Base-by-base conservation (phyloP, 2,329 filamentous ascomycete genomes). In the Clarireedia monteithiana region DNA sequence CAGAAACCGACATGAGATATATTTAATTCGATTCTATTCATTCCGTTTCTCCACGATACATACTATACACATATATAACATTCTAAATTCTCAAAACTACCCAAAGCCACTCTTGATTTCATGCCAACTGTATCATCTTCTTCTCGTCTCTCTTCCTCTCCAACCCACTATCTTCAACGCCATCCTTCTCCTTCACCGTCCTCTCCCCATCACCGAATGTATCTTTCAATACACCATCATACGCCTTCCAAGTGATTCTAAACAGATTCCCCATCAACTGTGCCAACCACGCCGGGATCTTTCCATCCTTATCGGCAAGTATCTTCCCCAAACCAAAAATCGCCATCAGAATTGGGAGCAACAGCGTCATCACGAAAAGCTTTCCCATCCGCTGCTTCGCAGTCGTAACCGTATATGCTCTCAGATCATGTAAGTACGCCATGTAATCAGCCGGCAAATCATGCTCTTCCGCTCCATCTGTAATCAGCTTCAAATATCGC, bases 191-290 rank as follows among this genome's bases (percentile, higher is more conserved):
- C 26, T 48, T 49, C 45, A 62, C 55, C 39, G 82, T 85, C 64
- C 79, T 81, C 76, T 97, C 92, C 0, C 94, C 94, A 67, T 97
- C 88, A 0, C 92, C 92, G 75, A 95, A 96, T 0, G 85, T 42
- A 0, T 71, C 73, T 69, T 82, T 85, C 62, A 86, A 85, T 17
- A 82, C 67, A 0, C 51, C 58, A 71, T 90, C 86, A 71, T 91
- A 89, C 48, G 72, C 77, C 47, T 62, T 65, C 88, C 87, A 91
- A 62, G 84, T 71, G 0, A 75, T 67, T 1, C 72, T 76, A 57
- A 86, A 83, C 1, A 86, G 12, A 1, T 75, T 69, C 0, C 75
- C 77, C 55, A 78, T 74, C 0, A 79, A 52, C 15, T 69, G 69
- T 2, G 74, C 77, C 50, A 92, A 60, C 89, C 89, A 95, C 12